Base-by-base conservation (phyloP, 192 early-diverging fungal species). In the Phycomyces blakesleeanus region DNA sequence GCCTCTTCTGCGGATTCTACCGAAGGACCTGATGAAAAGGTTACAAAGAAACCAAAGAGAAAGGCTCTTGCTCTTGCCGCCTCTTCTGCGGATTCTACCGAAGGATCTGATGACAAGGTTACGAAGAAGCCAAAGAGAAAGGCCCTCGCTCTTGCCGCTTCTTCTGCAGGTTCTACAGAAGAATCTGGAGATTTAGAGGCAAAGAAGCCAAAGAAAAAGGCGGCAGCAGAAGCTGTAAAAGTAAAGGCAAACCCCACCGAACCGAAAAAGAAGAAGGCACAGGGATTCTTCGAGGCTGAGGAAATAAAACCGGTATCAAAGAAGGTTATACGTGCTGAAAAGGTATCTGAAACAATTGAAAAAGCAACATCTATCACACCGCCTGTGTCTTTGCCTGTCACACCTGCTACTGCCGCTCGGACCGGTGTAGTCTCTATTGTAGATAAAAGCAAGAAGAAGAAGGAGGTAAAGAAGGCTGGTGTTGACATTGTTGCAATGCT, bases 221-320 rank as follows among this genome's bases (percentile, higher is more conserved):
- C 12, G 11, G 18, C 3, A 3, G 44, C 12, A 6, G 18, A 34
- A 34, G 29, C 2, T 16, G 60, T 37, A 26, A 44, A 12, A 27
- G 22, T 16, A 18, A 73, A 40, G 52, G 37, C 4, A 3, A 51
- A 59, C n/a, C 65, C 64, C 59, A 71, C 66, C 63, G 71, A 68
- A 55, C 59, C 58, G 1, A 51, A 47, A n/a, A 59, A 59, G 37
- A 77, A 74, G 62, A 73, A 77, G 22, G 47, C 58, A 38, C 64
- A 68, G 10, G 26, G n/a, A 10, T 76, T 79, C 65, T 73, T 79
- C 55, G 16, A 60, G 27, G 64, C 63, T 52, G 64, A 64, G 20
- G 49, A 67, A 5, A 65, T 57, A 12, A 62, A 61, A 9, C 64
- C 66, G 40, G 60, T 69, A 42, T 61, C 64, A 63, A 37, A 15